Evolutionary conservation across 2,329 filamentous ascomycete genomes (phyloP), one percentile per base, ranked within the genome.

Genomic region (Hirsutella rhossiliensis): DNA sequence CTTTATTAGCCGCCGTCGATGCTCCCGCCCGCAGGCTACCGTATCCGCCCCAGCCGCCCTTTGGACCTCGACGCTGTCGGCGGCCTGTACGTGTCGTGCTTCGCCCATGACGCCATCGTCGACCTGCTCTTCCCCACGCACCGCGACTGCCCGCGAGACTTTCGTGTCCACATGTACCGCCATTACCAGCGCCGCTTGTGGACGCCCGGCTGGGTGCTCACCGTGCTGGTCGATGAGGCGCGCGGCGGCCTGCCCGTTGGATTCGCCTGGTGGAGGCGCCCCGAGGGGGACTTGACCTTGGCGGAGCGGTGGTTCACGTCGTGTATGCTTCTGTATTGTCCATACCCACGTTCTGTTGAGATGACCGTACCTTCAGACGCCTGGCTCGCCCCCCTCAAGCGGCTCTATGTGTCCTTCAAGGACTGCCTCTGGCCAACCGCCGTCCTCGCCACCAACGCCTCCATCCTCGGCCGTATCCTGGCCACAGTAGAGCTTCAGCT

Each of bases 211-310:
- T 64, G 57, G 41, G 31, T 50, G 39, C 53, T 65, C 17, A 54
- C 54, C 17, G 51, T 58, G 38, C 41, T 57, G 5, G 53, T 56
- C 38, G 50, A 47, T 27, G 45, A 52, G 4, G 6, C 5, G 13
- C 41, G 15, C 38, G 39, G 11, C 9, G 48, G 45, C 7, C 45
- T 29, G 8, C 23, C 58, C 6, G 56, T 58, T 6, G 63, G 51
- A 2, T 61, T 64, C 37, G 47, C 58, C 5, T 65, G 59, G 57
- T 63, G 62, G 59, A 56, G 60, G 45, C 52, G 52, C 18, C 59
- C 61, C 3, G 37, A 32, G 3, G 45, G 44, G 9, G 50, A 54
- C n/a, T 30, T 60, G 5, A 46, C 52, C 5, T 57, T 62, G 29
- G 48, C 44, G 5, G 52, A 60, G 48, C 50, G 56, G 27, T 63